Conservation (phyloP, 2,329 filamentous ascomycete species). For the Botrytis hyacinthi region DNA sequence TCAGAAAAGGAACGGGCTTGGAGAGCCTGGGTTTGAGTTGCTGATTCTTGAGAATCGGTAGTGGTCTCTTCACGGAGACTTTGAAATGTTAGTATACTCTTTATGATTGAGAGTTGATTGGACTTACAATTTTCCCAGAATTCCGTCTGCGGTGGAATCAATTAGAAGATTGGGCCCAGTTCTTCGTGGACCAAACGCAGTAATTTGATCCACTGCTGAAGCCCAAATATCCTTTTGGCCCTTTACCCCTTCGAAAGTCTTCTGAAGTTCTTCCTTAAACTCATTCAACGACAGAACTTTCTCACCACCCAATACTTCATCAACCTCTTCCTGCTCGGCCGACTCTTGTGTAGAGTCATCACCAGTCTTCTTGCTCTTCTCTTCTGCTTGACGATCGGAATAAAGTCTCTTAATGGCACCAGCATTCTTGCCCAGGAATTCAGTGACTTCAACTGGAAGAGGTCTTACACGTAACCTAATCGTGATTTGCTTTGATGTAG, state of each 20-base stretch:
- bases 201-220: slow-evolving; percentile 73
- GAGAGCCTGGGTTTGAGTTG: slow-evolving; percentile 48
- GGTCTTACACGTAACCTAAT: slow-evolving; percentile 76
- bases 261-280: slow-evolving; percentile 70
- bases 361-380: slow-evolving; percentile 36
- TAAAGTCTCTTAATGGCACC: slow-evolving; percentile 78
- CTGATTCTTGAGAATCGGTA: slow-evolving; percentile 38
- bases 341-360: slow-evolving; percentile 31
- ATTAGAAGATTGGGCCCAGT: slow-evolving; percentile 87
- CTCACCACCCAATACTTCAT: slow-evolving; percentile 55
- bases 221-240: slow-evolving; percentile 75
- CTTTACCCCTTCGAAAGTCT: slow-evolving; percentile 68
- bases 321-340: slow-evolving; percentile 43
- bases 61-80: slow-evolving; percentile 32
- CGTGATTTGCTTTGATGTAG: slow-evolving; percentile 81
- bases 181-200: slow-evolving; percentile 84
- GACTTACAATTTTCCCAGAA: slow-evolving; percentile 68
- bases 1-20: slow-evolving; percentile 73
- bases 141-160: slow-evolving; percentile 71
- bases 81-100: neutral
- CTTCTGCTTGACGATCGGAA: slow-evolving; percentile 61
- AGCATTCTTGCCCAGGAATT: slow-evolving; percentile 79
- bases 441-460: slow-evolving; percentile 72
- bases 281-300: slow-evolving; percentile 69
- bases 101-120: too few species aligned